Conservation (phyloP, 129 eudicot species). For the Arctium minus region DNA sequence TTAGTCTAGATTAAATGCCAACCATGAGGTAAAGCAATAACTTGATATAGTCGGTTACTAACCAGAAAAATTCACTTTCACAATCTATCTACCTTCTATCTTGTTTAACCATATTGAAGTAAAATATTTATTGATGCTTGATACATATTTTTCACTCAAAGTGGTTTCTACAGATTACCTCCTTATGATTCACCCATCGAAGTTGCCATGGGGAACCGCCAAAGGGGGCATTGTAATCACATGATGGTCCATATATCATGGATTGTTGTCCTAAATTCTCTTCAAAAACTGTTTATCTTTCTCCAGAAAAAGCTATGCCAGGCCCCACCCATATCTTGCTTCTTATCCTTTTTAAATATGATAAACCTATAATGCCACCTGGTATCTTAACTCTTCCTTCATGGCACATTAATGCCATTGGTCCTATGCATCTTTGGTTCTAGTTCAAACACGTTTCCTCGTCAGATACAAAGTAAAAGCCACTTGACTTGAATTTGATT, state of each 20-base stretch:
- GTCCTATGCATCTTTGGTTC: not conserved
- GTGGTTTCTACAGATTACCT: not conserved
- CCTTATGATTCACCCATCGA: not conserved
- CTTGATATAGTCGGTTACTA: not conserved
- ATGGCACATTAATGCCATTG: not conserved
- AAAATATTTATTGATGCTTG: not conserved
- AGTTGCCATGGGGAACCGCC: not conserved
- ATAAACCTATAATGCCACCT: not conserved
- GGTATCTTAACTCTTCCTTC: not conserved
- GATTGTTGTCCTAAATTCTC: not conserved
- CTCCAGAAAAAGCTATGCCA: not conserved
- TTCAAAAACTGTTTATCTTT: not conserved
- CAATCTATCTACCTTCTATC: no score
- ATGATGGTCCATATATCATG: not conserved
- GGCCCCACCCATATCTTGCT: not conserved
- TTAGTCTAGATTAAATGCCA: slow-evolving; percentile 6
- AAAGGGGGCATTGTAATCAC: not conserved
- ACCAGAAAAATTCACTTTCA: not conserved
- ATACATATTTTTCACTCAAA: not conserved
- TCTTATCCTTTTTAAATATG: not conserved
- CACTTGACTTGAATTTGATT: not conserved
- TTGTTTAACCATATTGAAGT: not conserved
- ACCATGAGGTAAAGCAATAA: slow-evolving; percentile 27
- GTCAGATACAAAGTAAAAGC: not conserved
- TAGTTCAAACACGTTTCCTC: not conserved